Evolutionary conservation across 2,329 filamentous ascomycete species (phyloP).

Genomic region (Colletotrichum sp.): DNA sequence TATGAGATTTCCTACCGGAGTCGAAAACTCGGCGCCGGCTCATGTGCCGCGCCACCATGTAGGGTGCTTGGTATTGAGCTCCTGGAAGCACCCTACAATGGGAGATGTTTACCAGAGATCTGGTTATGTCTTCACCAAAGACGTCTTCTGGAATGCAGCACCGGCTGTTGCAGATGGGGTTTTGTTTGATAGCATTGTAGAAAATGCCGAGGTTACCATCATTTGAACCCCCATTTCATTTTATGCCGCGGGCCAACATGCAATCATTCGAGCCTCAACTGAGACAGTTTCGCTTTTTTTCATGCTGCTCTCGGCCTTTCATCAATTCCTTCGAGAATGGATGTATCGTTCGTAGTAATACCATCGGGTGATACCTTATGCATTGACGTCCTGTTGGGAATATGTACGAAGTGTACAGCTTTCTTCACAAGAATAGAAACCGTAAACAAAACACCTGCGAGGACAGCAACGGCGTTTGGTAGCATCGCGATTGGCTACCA

Average conservation of each 20-base stretch:
- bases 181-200: not conserved
- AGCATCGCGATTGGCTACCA: not conserved
- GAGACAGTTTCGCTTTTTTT: not conserved
- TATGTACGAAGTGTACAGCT: not conserved
- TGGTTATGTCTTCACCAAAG: not conserved
- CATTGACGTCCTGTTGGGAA: not conserved
- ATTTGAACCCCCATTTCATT: not conserved
- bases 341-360: accelerated
- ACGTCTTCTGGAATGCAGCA: not conserved
- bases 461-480: not conserved
- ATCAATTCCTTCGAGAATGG: not conserved
- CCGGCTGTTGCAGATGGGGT: not conserved
- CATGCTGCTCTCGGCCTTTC: not conserved
- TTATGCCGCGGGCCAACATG: not conserved
- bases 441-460: not conserved
- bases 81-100: not conserved
- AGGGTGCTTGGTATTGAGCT: not conserved
- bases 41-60: not conserved
- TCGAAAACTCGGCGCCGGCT: not conserved
- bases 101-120: not conserved
- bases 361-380: not conserved
- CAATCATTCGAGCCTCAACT: accelerated
- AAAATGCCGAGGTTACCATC: not conserved
- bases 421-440: not conserved
- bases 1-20: not conserved